A percentile compares a stretch with the other conserved stretches of the same genome.
These are phyloP conservation scores for Lolium perenne DNA, from an alignment of 176 grass and related monocot species.

Conservation along the genomic window DNA sequence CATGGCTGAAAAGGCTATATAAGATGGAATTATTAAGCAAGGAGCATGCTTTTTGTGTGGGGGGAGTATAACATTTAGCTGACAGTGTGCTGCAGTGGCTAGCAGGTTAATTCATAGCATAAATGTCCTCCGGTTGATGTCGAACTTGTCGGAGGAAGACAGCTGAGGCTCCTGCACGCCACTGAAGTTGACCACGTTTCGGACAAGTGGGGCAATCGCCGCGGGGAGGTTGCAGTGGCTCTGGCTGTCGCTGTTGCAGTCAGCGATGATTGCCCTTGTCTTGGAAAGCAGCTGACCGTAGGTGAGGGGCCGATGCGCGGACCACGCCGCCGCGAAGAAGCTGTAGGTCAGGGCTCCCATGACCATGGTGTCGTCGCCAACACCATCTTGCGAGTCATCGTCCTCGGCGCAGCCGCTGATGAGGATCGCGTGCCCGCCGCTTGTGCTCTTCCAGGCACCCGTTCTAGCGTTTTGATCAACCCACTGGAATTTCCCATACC, in stretches of 20 bases:
- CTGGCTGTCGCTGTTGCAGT: conserved; percentile 26
- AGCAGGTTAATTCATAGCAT: neutral
- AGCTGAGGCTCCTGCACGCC: conserved; percentile 78
- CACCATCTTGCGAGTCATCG: neutral
- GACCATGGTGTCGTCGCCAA: neutral
- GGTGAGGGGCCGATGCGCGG: conserved; percentile 50
- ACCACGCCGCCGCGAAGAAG: conserved; percentile 69
- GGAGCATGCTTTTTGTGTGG: too few species aligned
- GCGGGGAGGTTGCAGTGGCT: conserved; percentile 39
- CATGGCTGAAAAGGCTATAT: too few species aligned
- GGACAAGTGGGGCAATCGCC: conserved; percentile 52
- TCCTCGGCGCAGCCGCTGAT: conserved; percentile 55
- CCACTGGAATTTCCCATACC: conserved; percentile 34
- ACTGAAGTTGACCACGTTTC: conserved; percentile 58
- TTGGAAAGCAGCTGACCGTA: conserved; percentile 76
- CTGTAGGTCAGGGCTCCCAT: conserved; percentile 90
- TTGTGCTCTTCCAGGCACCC: conserved; percentile 37
- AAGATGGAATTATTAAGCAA: too few species aligned
- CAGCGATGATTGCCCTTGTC: conserved; percentile 62
- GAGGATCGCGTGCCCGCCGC: conserved; percentile 46
- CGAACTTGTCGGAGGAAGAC: conserved; percentile 71
- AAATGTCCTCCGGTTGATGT: conserved; percentile 50
- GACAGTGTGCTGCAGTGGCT: neutral
- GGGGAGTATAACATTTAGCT: neutral
- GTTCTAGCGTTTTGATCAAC: conserved; percentile 38